Evolutionary conservation across 192 early-diverging fungal genomes (phyloP), one percentile per base, ranked within the genome.

Genomic region (Phlyctochytrium planicorne): DNA sequence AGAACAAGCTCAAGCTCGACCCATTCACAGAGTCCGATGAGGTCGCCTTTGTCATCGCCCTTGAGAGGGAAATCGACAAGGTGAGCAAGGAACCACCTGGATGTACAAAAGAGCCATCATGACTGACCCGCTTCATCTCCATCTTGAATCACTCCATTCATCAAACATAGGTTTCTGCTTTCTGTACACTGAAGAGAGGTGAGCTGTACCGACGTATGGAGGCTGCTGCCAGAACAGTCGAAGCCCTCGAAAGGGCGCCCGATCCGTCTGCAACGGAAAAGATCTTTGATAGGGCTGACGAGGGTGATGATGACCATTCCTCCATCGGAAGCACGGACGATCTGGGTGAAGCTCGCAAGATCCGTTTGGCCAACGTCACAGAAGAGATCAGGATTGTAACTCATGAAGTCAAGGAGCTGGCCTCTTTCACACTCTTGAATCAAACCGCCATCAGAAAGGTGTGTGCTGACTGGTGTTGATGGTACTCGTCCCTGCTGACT

Each of bases 371-470:
- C 0, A 34, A 65, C 24, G 23, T 72, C 17, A 64, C 59, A 12
- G 56, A 66, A 6, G 64, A 65, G 52, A 72, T 72, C 34, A 64
- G 64, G 30, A 56, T 50, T 17, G 64, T 66, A 2, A 60, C 64
- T 1, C 63, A 66, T 30, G 70, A 72, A 62, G 70, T 72, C 56
- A 65, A 72, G 37, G 65, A 53, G 14, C 27, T 24, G 16, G 24
- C 25, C 4, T 62, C 60, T 4, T 62, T 69, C 55, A 20, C 47
- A 4, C 6, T 60, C 1, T 40, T 76, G n/a, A 69, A 73, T 63
- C 31, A 65, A 25, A 75, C 70, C 12, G 74, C 65, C 29, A 65
- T 75, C 35, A 52, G 70, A 56, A 78, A 78, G 71, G 65, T 65
- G 60, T 34, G 6, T 32, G 4, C 68, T 68, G 67, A 14, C 32